A percentile compares a stretch with the other conserved stretches of the same genome.
These are phyloP conservation scores for Agrostemma githago DNA, from an alignment of 148 eudicot genomes.

Conservation along the genomic window DNA sequence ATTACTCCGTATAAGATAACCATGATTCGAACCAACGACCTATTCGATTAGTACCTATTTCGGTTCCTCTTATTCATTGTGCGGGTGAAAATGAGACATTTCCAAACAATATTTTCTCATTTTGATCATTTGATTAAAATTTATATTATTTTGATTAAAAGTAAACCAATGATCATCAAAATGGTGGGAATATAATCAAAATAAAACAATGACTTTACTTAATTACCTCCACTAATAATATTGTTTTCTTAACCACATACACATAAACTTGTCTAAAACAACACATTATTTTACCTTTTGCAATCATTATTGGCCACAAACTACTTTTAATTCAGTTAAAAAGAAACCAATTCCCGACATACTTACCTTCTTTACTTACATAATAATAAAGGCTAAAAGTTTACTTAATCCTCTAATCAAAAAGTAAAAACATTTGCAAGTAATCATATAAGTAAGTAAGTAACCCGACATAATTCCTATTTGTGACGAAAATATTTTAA, in stretches of 20 bases:
- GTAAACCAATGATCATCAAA: no score
- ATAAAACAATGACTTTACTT: background rate
- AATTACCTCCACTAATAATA: background rate
- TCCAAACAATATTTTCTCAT: no score
- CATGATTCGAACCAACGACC: no score
- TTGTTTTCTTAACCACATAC: background rate
- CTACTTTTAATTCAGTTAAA: background rate
- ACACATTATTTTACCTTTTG: background rate
- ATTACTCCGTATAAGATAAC: no score
- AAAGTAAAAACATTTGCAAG: slow-evolving; percentile 7
- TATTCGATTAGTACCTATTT: no score
- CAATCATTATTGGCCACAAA: background rate
- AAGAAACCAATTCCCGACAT: background rate
- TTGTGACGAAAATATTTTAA: no score
- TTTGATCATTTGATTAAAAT: no score
- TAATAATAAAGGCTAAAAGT: background rate
- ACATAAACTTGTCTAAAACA: background rate
- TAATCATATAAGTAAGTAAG: background rate
- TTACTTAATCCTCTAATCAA: slow-evolving; percentile 7
- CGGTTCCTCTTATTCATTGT: no score
- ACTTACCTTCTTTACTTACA: background rate
- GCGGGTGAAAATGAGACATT: no score
- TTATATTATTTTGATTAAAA: no score
- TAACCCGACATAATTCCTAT: no score
- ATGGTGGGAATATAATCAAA: no score